phyloP scores from a whole-genome alignment of 129 eudicot genomes.

The Apium graveolens region DNA sequence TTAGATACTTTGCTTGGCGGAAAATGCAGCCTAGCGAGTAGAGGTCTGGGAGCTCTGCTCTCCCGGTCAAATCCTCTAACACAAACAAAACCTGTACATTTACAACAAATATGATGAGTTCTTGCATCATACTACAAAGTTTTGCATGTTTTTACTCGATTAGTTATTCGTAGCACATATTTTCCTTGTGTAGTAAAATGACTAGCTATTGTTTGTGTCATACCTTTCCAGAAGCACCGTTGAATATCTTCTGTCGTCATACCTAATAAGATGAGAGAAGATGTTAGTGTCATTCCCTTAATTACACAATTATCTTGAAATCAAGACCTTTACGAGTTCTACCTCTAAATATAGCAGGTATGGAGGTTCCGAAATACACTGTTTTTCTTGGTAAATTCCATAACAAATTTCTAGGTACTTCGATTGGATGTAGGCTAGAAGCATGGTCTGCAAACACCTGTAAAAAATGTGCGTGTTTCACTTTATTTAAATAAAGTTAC shows the following conservation, averaged over 20 bases:
- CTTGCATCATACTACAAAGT: too few relatives aligned
- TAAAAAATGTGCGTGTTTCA: slow-evolving; percentile 3
- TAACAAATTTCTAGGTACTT: slow-evolving; percentile 69
- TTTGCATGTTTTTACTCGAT: too few relatives aligned
- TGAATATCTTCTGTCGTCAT: slow-evolving; percentile 56
- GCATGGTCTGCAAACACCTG: slow-evolving; percentile 96
- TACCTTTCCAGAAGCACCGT: slow-evolving; percentile 88
- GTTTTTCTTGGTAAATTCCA: slow-evolving; percentile 81
- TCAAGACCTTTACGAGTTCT: not conserved
- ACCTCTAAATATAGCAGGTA: slow-evolving; percentile 85
- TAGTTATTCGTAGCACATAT: too few relatives aligned
- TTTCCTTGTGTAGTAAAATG: too few relatives aligned
- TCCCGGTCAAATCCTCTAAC: slow-evolving; percentile 75
- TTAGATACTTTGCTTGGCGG: slow-evolving; percentile 57
- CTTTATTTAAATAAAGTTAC: not conserved
- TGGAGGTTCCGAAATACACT: slow-evolving; percentile 79
- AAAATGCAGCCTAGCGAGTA: slow-evolving; percentile 68
- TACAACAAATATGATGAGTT: too few relatives aligned
- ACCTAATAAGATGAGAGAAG: slow-evolving; percentile 28
- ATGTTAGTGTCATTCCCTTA: not conserved
- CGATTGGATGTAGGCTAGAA: slow-evolving; percentile 68
- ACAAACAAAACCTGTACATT: slow-evolving; percentile 63
- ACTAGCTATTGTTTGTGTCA: too few relatives aligned
- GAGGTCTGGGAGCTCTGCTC: slow-evolving; percentile 68
- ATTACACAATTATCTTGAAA: not conserved